A percentile compares a stretch with the other conserved stretches of the same genome.
phyloP scores from a whole-genome alignment of 768 basidiomycete species.

The Macrolepiota dolichaula region DNA sequence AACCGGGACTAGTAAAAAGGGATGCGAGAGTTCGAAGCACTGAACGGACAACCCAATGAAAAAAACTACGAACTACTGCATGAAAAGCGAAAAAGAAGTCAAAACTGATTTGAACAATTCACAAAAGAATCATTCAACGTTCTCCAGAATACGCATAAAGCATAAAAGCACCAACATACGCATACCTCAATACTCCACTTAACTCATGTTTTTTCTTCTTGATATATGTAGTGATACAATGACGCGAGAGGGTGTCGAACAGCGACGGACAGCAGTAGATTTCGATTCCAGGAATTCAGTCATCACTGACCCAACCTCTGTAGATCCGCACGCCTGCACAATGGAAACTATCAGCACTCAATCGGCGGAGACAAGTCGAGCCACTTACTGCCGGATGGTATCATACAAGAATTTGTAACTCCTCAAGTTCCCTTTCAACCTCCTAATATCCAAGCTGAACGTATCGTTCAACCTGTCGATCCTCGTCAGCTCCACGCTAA shows the following conservation, averaged over 20 bases:
- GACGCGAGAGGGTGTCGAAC: not conserved
- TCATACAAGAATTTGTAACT: constrained; percentile 94
- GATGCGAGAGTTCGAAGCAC: not conserved
- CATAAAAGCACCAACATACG: not conserved
- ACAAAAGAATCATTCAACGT: not conserved
- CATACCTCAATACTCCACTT: not conserved
- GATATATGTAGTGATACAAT: constrained; percentile 1
- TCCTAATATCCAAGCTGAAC: constrained; percentile 87
- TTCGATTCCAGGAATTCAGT: not conserved
- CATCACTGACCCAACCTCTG: constrained; percentile 21
- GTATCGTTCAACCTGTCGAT: constrained; percentile 88
- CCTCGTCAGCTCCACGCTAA: constrained; percentile 91
- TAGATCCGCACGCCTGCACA: constrained; percentile 42
- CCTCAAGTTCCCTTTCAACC: constrained; percentile 88
- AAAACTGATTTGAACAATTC: not conserved
- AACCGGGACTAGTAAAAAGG: not conserved
- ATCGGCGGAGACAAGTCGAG: constrained; percentile 5
- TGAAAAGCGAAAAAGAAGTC: not conserved
- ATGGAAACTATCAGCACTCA: constrained; percentile 7
- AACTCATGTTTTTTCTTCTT: not conserved
- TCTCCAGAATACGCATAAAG: not conserved
- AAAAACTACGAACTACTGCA: not conserved
- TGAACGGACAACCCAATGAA: not conserved
- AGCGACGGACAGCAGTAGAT: not conserved
- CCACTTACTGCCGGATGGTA: constrained; percentile 76